phyloP scores from a whole-genome alignment of 345 rosid species.

The Ricinus communis region DNA sequence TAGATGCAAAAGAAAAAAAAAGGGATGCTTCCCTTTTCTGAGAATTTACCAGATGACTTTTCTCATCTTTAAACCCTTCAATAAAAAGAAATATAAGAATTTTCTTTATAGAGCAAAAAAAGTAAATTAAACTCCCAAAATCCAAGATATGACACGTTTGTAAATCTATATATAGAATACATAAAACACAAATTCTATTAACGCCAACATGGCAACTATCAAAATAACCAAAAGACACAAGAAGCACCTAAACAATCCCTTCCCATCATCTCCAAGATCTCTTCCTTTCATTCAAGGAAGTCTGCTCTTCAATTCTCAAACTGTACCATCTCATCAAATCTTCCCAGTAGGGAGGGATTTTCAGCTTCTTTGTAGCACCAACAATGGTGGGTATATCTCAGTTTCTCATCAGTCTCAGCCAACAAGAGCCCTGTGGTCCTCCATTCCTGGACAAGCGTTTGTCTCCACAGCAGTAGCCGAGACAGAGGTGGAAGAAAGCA shows the following conservation, averaged over 20 bases:
- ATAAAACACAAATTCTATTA: not conserved
- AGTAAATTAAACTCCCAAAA: no score
- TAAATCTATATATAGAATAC: conserved; percentile 10
- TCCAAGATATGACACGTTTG: not conserved
- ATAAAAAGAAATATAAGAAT: no score
- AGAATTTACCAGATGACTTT: not conserved
- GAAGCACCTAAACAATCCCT: conserved; percentile 62
- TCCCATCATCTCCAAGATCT: conserved; percentile 47
- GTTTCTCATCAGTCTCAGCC: conserved; percentile 46
- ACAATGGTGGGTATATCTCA: conserved; percentile 48
- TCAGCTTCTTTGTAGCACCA: conserved; percentile 50
- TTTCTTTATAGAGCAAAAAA: no score
- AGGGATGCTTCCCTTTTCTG: no score
- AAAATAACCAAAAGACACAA: conserved; percentile 58
- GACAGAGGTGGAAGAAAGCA: conserved; percentile 67
- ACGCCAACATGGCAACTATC: conserved; percentile 33
- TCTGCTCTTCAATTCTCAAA: conserved; percentile 33
- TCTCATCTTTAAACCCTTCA: not conserved
- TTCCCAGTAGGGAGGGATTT: conserved; percentile 53
- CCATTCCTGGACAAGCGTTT: conserved; percentile 54
- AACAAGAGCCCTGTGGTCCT: conserved; percentile 54
- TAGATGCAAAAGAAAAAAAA: no score
- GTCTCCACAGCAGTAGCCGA: conserved; percentile 59
- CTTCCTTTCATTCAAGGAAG: conserved; percentile 49
- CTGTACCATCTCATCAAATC: conserved; percentile 27